phyloP scores from a whole-genome alignment of 2,329 filamentous ascomycete species.

The Scytalidium sp. region DNA sequence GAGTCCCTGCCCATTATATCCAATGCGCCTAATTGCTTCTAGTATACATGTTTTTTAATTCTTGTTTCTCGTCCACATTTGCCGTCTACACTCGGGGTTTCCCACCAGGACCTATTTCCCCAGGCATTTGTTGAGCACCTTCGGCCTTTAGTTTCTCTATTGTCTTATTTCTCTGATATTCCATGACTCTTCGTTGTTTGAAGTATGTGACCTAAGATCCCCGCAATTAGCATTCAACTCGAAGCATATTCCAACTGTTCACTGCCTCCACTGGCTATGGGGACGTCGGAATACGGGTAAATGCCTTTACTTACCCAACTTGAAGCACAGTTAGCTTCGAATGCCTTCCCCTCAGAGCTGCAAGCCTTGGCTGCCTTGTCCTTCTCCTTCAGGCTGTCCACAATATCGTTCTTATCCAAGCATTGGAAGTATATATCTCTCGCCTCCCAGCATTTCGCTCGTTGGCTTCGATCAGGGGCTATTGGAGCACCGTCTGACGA shows the following conservation, averaged over 20 bases:
- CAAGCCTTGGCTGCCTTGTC: conserved; percentile 56
- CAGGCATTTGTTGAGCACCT: conserved; percentile 60
- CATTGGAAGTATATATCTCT: conserved; percentile 87
- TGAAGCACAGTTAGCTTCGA: conserved; percentile 81
- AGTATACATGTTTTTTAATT: too few relatives aligned
- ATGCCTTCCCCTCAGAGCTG: conserved; percentile 56
- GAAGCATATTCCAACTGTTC: background rate
- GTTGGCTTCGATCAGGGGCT: conserved; percentile 81
- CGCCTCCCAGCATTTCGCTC: conserved; percentile 83
- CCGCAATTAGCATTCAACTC: conserved; percentile 10
- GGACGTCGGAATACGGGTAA: conserved; percentile 2
- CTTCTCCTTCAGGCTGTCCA: conserved; percentile 66
- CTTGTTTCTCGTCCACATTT: too few relatives aligned
- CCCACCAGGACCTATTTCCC: conserved; percentile 16
- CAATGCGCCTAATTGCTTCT: too few relatives aligned
- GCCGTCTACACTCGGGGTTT: too few relatives aligned
- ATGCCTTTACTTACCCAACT: conserved; percentile 94
- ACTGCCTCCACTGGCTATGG: background rate
- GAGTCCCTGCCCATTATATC: too few relatives aligned
- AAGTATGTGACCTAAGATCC: conserved; percentile 82
- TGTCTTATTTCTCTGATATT: conserved; percentile 79
- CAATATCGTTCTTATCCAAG: conserved; percentile 75
- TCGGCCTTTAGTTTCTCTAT: conserved; percentile 72
- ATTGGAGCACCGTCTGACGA: conserved; percentile 60
- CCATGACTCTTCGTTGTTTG: conserved; percentile 92